Evolutionary conservation across 2,329 filamentous ascomycete genomes (phyloP), one percentile per base, ranked within the genome.

Genomic region (Piedraia hortae): DNA sequence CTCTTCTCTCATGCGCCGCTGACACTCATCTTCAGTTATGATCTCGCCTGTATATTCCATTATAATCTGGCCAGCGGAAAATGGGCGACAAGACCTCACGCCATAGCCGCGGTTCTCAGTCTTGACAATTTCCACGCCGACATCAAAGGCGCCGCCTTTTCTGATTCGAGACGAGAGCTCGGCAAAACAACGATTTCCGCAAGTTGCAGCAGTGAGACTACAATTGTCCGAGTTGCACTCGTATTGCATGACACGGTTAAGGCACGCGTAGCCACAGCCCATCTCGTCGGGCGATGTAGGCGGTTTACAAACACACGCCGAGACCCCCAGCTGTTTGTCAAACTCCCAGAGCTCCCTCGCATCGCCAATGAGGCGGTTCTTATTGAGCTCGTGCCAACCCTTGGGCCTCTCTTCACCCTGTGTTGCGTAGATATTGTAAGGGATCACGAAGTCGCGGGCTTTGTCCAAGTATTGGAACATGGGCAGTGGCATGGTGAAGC

Each of bases 21-120:
- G 78, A 39, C 80, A 90, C 43, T 97, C 85, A 14, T 69, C 67
- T 39, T 89, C 77, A 0, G 78, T 91, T 38, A 97, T 89, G 34
- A 97, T 91, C 46, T 97, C 85, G 18, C 85, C 85, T 1, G 80
- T 82, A 41, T 97, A 97, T 41, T 97, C 85, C 50, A 93, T 82
- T 39, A 97, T 93, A 42, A 97, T 89, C 48, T 93, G 78, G 37
- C 82, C 67, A 1, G 80, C 63, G 26, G 68, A 56, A 43, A 93
- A 97, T 28, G 66, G 70, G 20, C 85, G 66, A 46, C 82, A 90
- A 41, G 73, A 75, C 28, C 85, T 70, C 21, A 97, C 77, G 23
- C 85, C 85, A 42, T 82, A 80, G 13, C 85, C 85, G 26, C 80
- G 67, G 46, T 89, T 73, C 10, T 54, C 48, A 1, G 85, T 93